Evolutionary conservation across 257 asterid species (phyloP), one percentile per base, ranked within the genome.

Genomic region (Solanum appendiculatum): DNA sequence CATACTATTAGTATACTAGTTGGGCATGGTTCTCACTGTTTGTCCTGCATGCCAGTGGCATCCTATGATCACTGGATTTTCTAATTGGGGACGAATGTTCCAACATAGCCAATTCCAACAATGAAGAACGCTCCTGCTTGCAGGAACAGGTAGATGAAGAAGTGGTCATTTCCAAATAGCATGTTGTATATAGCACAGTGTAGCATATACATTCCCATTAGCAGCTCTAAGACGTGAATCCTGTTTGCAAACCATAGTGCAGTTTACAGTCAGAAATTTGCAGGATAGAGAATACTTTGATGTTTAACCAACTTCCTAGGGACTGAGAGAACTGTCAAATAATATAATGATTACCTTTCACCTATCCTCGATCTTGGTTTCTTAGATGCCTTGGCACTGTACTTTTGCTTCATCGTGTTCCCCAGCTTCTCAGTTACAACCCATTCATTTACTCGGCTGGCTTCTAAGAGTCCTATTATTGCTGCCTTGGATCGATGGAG

Each of bases 371-470:
- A 94, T 89, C 91, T 90, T 88, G 92, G 92, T 88, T 89, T 92
- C 91, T 78, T 92, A 81, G 92, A 81, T 89, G 90, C 85, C 87
- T 88, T 93, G 13, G 84, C 86, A 78, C 54, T 88, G 86, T 87
- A 75, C 86, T 88, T 91, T 86, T 93, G 95, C 89, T 92, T 94
- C 93, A 90, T 86, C 86, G 89, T 82, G 89, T 94, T 95, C 75
- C 99, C 99, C 16, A 96, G 90, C 91, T 96, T 96, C 90, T 96
- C 99, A 2, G 99, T 96, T 88, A 96, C 99, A 44, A 96, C 91
- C 98, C 98, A 96, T 88, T 96, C 99, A 60, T 95, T 93, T 68
- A 91, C 98, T 85, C 99, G 86, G 85, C 83, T 93, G 83, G 97
- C 96, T 90, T 92, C 99, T 40, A 96, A 87, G 85, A 96, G 95